Evolutionary conservation across 306 rosid species (phyloP).

Genomic region (Glycine soja): DNA sequence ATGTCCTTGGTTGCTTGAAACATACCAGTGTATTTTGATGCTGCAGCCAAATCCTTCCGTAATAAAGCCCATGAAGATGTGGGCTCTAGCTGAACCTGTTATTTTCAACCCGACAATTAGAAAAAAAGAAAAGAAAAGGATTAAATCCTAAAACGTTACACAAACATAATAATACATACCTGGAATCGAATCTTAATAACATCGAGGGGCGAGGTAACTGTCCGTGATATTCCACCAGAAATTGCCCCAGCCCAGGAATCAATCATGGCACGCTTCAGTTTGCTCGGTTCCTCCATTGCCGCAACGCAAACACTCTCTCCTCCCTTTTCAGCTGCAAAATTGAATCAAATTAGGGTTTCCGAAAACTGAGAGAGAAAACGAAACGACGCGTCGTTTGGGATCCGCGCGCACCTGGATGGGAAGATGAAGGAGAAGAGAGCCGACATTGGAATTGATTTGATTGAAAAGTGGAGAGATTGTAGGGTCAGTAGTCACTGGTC

Average conservation of each 20-base stretch:
- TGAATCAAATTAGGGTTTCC: conserved; percentile 25
- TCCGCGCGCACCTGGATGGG: conserved; percentile 38
- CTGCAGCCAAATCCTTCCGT: conserved; percentile 55
- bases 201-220: conserved; percentile 92
- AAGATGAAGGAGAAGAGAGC: conserved; percentile 13
- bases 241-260: conserved; percentile 84
- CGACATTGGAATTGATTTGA: conserved; percentile 15
- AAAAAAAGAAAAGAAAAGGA: not conserved
- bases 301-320: not conserved
- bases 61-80: conserved; percentile 82
- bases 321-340: conserved; percentile 49
- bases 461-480: not conserved
- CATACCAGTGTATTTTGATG: conserved; percentile 92
- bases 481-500: no score
- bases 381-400: not conserved
- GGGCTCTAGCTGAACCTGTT: conserved; percentile 93
- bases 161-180: conserved; percentile 49
- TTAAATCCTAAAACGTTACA: not conserved
- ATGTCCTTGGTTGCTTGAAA: conserved; percentile 91
- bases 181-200: conserved; percentile 98
- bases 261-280: conserved; percentile 69
- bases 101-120: conserved; percentile 45
- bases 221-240: conserved; percentile 87
- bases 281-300: conserved; percentile 72
- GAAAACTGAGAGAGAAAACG: not conserved